Evolutionary conservation across 2,329 filamentous ascomycete genomes (phyloP).

Genomic region (Fusarium nurragi): DNA sequence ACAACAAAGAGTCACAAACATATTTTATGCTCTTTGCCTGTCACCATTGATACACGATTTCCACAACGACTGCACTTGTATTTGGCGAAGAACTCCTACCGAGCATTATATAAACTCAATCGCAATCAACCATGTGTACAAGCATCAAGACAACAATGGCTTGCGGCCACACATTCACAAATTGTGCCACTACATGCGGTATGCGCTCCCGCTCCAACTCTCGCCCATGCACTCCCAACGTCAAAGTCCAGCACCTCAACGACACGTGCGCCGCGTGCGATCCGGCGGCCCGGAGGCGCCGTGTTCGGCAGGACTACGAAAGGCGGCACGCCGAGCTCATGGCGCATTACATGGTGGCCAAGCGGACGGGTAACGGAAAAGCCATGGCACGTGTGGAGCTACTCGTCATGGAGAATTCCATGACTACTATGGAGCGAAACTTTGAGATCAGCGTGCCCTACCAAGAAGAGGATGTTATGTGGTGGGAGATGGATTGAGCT

Average conservation of each 20-base stretch:
- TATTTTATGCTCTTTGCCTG: background rate
- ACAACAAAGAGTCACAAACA: background rate
- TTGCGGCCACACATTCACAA: conserved; percentile 42
- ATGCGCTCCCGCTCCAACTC: conserved; percentile 7
- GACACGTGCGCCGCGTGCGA: conserved; percentile 54
- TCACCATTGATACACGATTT: background rate
- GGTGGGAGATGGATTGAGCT: conserved; percentile 30
- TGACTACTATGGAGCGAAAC: conserved; percentile 33
- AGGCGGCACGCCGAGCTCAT: conserved; percentile 42
- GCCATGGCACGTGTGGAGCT: conserved; percentile 40
- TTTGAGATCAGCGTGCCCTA: conserved; percentile 38
- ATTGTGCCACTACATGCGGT: conserved; percentile 11
- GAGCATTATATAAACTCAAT: conserved; percentile 5
- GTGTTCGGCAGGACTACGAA: conserved; percentile 42
- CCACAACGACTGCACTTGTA: background rate
- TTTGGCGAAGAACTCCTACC: background rate
- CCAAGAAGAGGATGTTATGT: conserved; percentile 36
- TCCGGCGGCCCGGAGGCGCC: conserved; percentile 42
- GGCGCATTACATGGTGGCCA: conserved; percentile 42
- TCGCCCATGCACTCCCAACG: conserved; percentile 18
- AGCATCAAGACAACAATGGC: conserved; percentile 42
- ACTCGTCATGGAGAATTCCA: conserved; percentile 36
- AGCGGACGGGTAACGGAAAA: conserved; percentile 32
- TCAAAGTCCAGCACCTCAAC: conserved; percentile 40
- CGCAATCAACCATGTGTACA: conserved; percentile 35